Evolutionary conservation across 768 basidiomycete species (phyloP).

Genomic region (Serpula lacrymans): DNA sequence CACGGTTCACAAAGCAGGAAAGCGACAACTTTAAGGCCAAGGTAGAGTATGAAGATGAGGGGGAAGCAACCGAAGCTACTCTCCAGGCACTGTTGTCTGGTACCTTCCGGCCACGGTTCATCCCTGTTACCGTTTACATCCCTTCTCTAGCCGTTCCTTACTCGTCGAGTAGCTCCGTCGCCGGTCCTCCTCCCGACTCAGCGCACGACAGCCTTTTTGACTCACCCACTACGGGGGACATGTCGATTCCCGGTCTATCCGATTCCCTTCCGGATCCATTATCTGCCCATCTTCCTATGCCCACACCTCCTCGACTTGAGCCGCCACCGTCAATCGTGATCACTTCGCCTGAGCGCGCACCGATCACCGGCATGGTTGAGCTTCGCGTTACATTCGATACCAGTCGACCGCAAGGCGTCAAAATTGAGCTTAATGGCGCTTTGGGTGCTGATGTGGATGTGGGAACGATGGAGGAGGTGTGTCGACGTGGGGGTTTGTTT

Average conservation of each 20-base stretch:
- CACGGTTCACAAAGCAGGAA: conserved; percentile 27
- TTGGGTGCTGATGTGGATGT: conserved; percentile 44
- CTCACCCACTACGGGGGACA: conserved; percentile 29
- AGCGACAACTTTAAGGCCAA: conserved; percentile 21
- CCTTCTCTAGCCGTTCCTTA: conserved; percentile 36
- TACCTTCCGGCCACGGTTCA: conserved; percentile 31
- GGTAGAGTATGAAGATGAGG: conserved; percentile 26
- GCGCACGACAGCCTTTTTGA: conserved; percentile 27
- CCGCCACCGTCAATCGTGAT: conserved; percentile 57
- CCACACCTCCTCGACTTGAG: conserved; percentile 41
- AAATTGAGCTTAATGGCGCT: conserved; percentile 55
- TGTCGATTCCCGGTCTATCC: conserved; percentile 33
- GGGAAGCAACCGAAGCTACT: conserved; percentile 47
- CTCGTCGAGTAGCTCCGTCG: conserved; percentile 13
- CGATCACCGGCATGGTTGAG: conserved; percentile 63
- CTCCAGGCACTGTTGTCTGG: conserved; percentile 66
- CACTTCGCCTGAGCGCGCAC: conserved; percentile 62
- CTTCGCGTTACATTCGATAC: conserved; percentile 63
- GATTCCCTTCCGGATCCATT: too few relatives aligned
- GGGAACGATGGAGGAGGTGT: conserved; percentile 63
- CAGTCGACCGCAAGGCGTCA: conserved; percentile 48
- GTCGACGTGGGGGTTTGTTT: conserved; percentile 67
- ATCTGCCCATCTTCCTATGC: conserved; percentile 33
- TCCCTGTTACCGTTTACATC: conserved; percentile 72
- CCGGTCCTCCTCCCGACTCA: conserved; percentile 14